Conservation (phyloP, 129 eudicot genomes). For the Apium graveolens region DNA sequence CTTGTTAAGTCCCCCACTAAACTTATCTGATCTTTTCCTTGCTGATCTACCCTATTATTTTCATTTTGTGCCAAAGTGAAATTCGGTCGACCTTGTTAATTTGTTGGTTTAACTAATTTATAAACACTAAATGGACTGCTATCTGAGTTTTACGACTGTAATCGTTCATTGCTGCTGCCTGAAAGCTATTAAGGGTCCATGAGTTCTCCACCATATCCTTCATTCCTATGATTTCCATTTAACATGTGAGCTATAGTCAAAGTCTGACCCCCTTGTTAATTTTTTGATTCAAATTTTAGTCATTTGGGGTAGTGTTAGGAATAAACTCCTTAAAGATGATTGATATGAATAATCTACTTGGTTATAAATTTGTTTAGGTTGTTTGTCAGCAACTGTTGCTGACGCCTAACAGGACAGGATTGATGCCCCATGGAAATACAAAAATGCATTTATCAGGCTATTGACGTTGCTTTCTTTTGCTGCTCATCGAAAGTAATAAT, state of each 20-base stretch:
- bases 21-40: neutral
- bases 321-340: neutral
- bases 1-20: neutral
- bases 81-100: too few relatives aligned
- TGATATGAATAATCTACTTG: neutral
- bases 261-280: neutral
- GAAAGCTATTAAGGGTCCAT: neutral
- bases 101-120: too few relatives aligned
- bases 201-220: neutral
- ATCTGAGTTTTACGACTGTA: neutral
- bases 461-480: neutral
- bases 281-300: neutral
- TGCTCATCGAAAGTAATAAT: neutral
- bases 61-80: too few relatives aligned
- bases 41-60: neutral
- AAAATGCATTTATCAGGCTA: neutral
- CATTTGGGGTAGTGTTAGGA: neutral
- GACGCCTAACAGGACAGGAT: neutral
- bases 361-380: neutral
- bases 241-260: neutral
- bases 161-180: neutral
- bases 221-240: conserved; percentile 8
- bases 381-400: neutral
- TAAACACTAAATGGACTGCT: neutral
- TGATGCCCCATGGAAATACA: neutral